Evolutionary conservation across 768 basidiomycete species (phyloP).

Genomic region (Lenzites betulinus): DNA sequence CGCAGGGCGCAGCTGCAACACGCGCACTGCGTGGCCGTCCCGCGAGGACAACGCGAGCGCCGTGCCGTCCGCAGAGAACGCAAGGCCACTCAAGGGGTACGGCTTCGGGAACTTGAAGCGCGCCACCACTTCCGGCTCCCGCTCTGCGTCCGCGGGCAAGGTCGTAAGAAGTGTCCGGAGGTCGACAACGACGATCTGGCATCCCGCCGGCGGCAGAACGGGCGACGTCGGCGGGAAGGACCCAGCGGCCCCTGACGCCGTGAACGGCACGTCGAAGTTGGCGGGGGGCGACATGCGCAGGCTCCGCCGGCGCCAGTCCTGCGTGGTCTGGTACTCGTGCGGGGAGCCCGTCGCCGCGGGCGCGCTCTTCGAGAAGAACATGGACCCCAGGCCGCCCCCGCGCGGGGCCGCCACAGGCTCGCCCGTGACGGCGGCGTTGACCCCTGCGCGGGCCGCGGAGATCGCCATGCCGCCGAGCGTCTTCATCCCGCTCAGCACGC

Average conservation of each 20-base stretch:
- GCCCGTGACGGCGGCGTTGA: constrained; percentile 24
- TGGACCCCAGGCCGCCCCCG: constrained; percentile 1
- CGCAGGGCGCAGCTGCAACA: constrained; percentile 46
- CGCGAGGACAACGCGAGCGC: constrained; percentile 49
- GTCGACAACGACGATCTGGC: constrained; percentile 61
- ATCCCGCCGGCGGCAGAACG: constrained; percentile 13
- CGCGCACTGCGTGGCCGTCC: constrained; percentile 56
- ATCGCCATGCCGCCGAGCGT: constrained; percentile 63
- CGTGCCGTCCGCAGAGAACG: constrained; percentile 58
- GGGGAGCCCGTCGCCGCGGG: constrained; percentile 43
- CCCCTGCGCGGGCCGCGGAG: constrained; percentile 42
- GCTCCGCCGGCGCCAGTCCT: constrained; percentile 14
- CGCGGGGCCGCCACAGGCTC: not conserved
- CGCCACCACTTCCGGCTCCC: constrained; percentile 36
- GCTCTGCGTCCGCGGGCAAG: constrained; percentile 21
- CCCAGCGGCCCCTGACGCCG: constrained; percentile 14
- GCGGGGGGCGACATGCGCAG: constrained; percentile 7
- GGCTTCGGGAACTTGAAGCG: constrained; percentile 53
- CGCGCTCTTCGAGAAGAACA: constrained; percentile 65
- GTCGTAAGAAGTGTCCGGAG: constrained; percentile 39
- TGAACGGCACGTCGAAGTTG: constrained; percentile 3
- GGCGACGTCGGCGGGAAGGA: constrained; percentile 20
- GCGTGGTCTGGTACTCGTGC: constrained; percentile 22
- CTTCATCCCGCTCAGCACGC: constrained; percentile 64
- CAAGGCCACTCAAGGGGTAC: constrained; percentile 47